Evolutionary conservation across 768 basidiomycete genomes (phyloP), one percentile per base, ranked within the genome.

Genomic region (Termitomyces sp.): DNA sequence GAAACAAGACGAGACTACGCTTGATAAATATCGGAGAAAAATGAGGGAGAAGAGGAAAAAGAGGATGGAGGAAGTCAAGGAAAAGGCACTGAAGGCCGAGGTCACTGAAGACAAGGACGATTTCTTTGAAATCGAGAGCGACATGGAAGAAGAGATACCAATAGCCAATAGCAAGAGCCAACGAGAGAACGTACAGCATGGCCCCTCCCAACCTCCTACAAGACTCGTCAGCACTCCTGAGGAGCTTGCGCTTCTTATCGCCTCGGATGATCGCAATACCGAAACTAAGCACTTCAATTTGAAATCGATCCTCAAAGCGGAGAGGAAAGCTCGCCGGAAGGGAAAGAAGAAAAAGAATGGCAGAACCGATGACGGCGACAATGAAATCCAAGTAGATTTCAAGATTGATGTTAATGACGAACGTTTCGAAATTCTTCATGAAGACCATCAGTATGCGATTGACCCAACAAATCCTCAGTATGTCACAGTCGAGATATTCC

Each of bases 391-490:
- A 68, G 86, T 88, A 52, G 84, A 87, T 59, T 98, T 98, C 70
- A 70, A 78, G 43, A 85, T 98, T 65, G 79, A 99, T 68, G 86
- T 95, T 59, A 82, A 82, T 64, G 97, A 99, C 67, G 83, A 87
- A 10, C 88, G 97, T 16, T 98, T 98, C 80, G 84, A 84, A 68
- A 87, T 82, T 22, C 68, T 98, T 44, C 90, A 94, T 65, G 93
- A 97, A 64, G 89, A 98, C 67, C 86, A 92, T 65, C 83, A 87
- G 33, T 98, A 92, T 63, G 95, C 96, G 0, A 95, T 99, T 63
- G 97, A 99, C 71, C 96, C 97, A 20, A 91, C 85, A 53, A 91
- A 98, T 74, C 94, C 96, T 69, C 91, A 87, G 96, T 97, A 68
- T 62, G 94, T 80, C 12, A 10, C 32, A 45, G 61, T 34, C 39